Evolutionary conservation across 140 eudicot species (phyloP), one percentile per base, ranked within the genome.

Genomic region (Bidens hawaiensis): DNA sequence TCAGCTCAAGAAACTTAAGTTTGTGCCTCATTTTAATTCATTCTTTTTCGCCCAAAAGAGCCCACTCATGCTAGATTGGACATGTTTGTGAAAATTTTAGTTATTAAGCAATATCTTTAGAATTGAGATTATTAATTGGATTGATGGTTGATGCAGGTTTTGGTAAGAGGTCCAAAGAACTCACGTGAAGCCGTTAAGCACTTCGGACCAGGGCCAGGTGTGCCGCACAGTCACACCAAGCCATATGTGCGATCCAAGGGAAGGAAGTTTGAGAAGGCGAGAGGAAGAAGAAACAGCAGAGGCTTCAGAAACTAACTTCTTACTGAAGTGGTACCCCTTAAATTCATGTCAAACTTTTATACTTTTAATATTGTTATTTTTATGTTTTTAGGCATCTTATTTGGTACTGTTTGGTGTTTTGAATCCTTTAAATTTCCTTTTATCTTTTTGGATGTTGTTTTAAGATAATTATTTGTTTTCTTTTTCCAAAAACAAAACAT

Each of bases 191-290:
- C 94, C 14, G 86, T 79, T 49, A 74, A 57, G 71, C 94, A 85
- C 79, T 85, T 85, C 67, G 94, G 94, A 23, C 81, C 78, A 42
- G 95, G 89, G 53, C 95, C 95, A 23, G 95, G 95, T 79, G 95
- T 85, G 2, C 95, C 95, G 9, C 90, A 85, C 84, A 82, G 90
- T 57, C 95, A 85, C 82, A 85, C 86, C 57, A 85, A 85, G 67
- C 95, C 95, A 0, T 85, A 85, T 65, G 95, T 85, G 9, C 70
- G 95, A 54, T 61, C 95, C 49, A 85, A 71, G 78, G 95, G 95
- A 38, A 79, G 95, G 67, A 85, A 82, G 65, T 82, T 85, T 34
- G 95, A 82, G 73, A 74, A 74, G 67, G 90, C 95, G 10, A 71
- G 95, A 57, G 95, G 95, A 64, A 74, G 67, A 62, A 85, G 95